A percentile compares a stretch with the other conserved stretches of the same genome.
Conservation (phyloP, 2,329 filamentous ascomycete species). For the Fusarium caatingaense region DNA sequence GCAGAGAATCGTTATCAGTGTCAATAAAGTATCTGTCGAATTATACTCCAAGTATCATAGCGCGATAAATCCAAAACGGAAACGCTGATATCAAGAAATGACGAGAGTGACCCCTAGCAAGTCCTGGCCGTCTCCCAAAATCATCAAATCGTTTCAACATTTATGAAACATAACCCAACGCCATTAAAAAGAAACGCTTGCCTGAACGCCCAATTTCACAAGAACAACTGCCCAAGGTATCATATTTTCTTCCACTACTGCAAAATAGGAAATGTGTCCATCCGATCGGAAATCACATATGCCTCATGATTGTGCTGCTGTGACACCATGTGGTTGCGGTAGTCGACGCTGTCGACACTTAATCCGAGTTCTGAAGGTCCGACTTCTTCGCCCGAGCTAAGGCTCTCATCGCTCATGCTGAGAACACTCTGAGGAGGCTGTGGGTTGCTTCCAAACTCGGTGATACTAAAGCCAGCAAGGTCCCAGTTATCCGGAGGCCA, state of each 20-base stretch:
- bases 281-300: constrained; percentile 42
- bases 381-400: constrained; percentile 67
- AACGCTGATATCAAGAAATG: constrained; percentile 20
- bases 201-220: not conserved
- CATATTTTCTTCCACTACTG: constrained; percentile 28
- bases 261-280: constrained; percentile 43
- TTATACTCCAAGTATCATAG: constrained; percentile 17
- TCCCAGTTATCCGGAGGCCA: constrained; percentile 72
- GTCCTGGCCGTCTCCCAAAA: not conserved
- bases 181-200: constrained; percentile 17
- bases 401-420: constrained; percentile 68
- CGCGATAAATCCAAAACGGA: constrained; percentile 14
- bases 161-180: constrained; percentile 21
- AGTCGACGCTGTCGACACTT: constrained; percentile 53
- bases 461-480: constrained; percentile 61
- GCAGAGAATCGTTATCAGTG: constrained; percentile 1
- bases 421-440: constrained; percentile 64
- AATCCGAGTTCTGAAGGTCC: constrained; percentile 60
- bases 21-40: constrained; percentile 10
- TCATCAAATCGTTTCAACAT: constrained; percentile 28
- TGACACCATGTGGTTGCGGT: constrained; percentile 46
- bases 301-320: constrained; percentile 34
- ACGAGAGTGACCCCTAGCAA: not conserved
- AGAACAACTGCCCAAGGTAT: constrained; percentile 38
- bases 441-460: constrained; percentile 58